Conservation (phyloP, 805 yeast genomes). For the Priceomyces medius region DNA sequence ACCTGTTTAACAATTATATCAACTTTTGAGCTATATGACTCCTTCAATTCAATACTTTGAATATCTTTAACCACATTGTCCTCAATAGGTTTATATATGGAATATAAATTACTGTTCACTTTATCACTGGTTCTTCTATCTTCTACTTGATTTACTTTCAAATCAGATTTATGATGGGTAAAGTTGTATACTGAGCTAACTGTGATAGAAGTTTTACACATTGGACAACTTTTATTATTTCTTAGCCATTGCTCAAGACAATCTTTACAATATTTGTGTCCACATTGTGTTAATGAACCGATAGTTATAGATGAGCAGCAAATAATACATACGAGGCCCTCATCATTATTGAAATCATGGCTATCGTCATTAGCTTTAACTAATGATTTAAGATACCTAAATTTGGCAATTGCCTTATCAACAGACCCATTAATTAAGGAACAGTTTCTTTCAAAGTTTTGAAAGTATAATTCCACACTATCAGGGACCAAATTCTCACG, state of each 20-base stretch:
- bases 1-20: conserved; percentile 78
- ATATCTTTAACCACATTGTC: conserved; percentile 45
- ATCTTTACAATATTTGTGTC: conserved; percentile 84
- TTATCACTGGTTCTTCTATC: conserved; percentile 12
- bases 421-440: conserved; percentile 10
- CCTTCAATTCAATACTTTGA: conserved; percentile 27
- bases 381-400: conserved; percentile 32
- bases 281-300: conserved; percentile 87
- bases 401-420: conserved; percentile 34
- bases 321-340: conserved; percentile 64
- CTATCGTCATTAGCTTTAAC: conserved; percentile 10
- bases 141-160: conserved; percentile 47
- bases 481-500: conserved; percentile 16
- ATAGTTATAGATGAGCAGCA: conserved; percentile 68
- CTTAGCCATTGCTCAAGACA: conserved; percentile 77
- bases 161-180: conserved; percentile 54
- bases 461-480: background rate
- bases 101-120: conserved; percentile 20
- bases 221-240: conserved; percentile 64
- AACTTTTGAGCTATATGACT: conserved; percentile 77
- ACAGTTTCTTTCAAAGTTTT: background rate
- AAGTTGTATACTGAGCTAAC: conserved; percentile 63
- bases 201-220: conserved; percentile 63
- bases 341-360: conserved; percentile 18
- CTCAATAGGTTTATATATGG: conserved; percentile 48